A percentile compares a stretch with the other conserved stretches of the same genome.
Evolutionary conservation across 805 yeast species (phyloP).

Genomic region (Yarrowia sp.): DNA sequence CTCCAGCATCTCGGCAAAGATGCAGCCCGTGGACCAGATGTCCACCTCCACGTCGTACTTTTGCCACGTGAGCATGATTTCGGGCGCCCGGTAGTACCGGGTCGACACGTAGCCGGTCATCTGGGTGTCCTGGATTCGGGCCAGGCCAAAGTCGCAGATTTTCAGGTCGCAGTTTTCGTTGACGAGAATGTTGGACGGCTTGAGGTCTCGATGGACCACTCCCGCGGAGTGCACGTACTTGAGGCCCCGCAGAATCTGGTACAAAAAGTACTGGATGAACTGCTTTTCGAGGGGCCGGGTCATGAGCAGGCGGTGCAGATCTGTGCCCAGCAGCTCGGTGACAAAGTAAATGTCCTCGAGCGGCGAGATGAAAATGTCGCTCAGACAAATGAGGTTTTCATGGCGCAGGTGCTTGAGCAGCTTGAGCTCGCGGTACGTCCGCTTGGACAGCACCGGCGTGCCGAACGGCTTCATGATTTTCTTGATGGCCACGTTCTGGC

Average conservation of each 20-base stretch:
- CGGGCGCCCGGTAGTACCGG: conserved; percentile 96
- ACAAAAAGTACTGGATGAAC: conserved; percentile 94
- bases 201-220: conserved; percentile 83
- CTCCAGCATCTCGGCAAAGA: conserved; percentile 96
- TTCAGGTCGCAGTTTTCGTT: conserved; percentile 91
- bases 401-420: conserved; percentile 90
- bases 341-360: conserved; percentile 95
- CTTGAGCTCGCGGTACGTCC: conserved; percentile 96
- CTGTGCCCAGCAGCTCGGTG: conserved; percentile 96
- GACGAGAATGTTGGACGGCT: conserved; percentile 75
- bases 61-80: conserved; percentile 98
- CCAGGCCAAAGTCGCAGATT: conserved; percentile 93
- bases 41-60: conserved; percentile 96
- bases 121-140: conserved; percentile 97
- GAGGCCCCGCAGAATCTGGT: conserved; percentile 87
- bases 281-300: conserved; percentile 95
- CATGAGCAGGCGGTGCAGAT: conserved; percentile 86
- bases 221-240: conserved; percentile 93
- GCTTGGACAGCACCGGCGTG: conserved; percentile 91
- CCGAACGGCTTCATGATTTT: conserved; percentile 97
- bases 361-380: conserved; percentile 93
- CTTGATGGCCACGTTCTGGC: conserved; percentile 94
- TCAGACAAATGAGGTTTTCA: conserved; percentile 90
- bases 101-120: conserved; percentile 99
- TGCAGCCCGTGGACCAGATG: conserved; percentile 98